phyloP scores from a whole-genome alignment of 192 early-diverging fungal genomes.

The Powellomyces hirtus region DNA sequence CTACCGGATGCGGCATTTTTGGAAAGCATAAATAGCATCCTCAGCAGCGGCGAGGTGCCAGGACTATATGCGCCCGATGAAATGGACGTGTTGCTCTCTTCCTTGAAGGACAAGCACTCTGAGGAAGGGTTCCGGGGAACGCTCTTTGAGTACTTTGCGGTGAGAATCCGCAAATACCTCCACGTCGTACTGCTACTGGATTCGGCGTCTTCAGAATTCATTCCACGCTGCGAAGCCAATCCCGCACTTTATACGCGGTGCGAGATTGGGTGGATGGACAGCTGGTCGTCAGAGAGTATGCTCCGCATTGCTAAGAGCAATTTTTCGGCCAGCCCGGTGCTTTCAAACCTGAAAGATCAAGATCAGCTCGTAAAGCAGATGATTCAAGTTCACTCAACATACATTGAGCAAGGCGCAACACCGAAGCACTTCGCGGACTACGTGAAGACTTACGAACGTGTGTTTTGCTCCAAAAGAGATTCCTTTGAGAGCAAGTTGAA shows the following conservation, averaged over 20 bases:
- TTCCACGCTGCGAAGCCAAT: slow-evolving; percentile 49
- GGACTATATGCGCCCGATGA: slow-evolving; percentile 58
- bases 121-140: slow-evolving; percentile 52
- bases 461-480: slow-evolving; percentile 36
- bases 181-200: slow-evolving; percentile 56
- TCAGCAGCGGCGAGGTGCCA: slow-evolving; percentile 54
- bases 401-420: slow-evolving; percentile 21
- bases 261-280: slow-evolving; percentile 51
- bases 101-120: slow-evolving; percentile 47
- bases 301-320: slow-evolving; percentile 19
- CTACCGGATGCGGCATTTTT: slow-evolving; percentile 42
- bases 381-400: slow-evolving; percentile 34
- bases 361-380: slow-evolving; percentile 34
- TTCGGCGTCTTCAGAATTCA: slow-evolving; percentile 35
- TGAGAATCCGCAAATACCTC: slow-evolving; percentile 44
- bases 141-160: slow-evolving; percentile 54
- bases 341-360: slow-evolving; percentile 26
- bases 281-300: slow-evolving; percentile 50
- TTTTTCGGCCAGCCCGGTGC: slow-evolving; percentile 19
- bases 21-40: slow-evolving; percentile 53
- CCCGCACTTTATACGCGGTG: slow-evolving; percentile 56
- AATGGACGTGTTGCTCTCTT: slow-evolving; percentile 41
- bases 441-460: slow-evolving; percentile 43
- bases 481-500: slow-evolving; percentile 41
- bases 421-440: slow-evolving; percentile 44